Conservation (phyloP, 345 rosid genomes). For the Firmiana major region DNA sequence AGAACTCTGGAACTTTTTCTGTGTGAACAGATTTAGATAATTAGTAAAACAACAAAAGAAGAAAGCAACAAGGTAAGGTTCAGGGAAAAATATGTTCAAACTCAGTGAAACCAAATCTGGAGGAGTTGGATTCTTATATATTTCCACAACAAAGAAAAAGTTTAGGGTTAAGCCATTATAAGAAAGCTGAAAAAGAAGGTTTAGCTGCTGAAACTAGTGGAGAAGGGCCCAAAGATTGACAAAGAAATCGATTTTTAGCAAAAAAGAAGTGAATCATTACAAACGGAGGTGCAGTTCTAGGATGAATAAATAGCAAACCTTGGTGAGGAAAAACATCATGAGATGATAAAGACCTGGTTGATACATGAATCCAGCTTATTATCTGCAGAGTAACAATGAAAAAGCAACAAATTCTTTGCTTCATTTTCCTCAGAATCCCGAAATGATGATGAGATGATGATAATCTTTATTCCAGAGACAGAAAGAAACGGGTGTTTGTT, state of each 20-base stretch:
- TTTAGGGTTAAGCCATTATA: not conserved
- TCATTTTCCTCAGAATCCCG: not conserved
- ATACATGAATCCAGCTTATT: slow-evolving; percentile 2
- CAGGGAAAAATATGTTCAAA: not conserved
- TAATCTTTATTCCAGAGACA: not conserved
- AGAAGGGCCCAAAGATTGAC: not conserved
- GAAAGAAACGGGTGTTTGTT: not conserved
- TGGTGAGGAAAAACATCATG: not conserved
- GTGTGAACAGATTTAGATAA: not conserved
- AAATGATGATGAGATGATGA: not conserved
- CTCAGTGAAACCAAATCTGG: not conserved
- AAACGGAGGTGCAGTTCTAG: not conserved
- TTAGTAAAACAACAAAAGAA: not conserved
- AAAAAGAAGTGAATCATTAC: not conserved
- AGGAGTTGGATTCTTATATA: not conserved
- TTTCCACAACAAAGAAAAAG: not conserved
- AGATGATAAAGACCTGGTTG: not conserved
- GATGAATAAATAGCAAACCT: not conserved
- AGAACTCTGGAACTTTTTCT: not conserved
- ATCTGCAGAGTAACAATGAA: not conserved
- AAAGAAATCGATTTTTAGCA: not conserved
- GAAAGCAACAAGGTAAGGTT: not conserved
- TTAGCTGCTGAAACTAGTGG: not conserved
- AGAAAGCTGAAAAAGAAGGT: not conserved
- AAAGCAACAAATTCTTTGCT: slow-evolving; percentile 6